A percentile compares a stretch with the other conserved stretches of the same genome.
Conservation (phyloP, 2,329 filamentous ascomycete genomes). For the Clathrospora elynae region DNA sequence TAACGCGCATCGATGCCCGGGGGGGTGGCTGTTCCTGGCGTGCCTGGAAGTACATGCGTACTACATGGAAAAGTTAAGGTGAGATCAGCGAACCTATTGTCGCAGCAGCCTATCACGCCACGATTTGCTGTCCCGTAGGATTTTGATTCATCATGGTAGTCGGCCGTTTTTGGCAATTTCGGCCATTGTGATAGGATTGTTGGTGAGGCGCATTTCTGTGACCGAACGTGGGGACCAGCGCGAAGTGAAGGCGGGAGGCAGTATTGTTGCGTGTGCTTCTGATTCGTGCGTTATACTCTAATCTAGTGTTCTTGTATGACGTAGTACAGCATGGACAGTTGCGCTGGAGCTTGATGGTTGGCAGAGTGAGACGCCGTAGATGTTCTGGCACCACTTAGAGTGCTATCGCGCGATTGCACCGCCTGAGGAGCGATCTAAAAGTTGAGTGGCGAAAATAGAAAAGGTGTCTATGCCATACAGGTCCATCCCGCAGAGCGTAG, state of each 20-base stretch:
- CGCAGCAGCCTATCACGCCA: slow-evolving; percentile 7
- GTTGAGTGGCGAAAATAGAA: not conserved
- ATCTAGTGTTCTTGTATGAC: slow-evolving; percentile 6
- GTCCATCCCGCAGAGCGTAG: slow-evolving; percentile 1
- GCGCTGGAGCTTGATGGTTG: not conserved
- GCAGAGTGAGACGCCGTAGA: not conserved
- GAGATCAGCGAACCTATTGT: slow-evolving; percentile 6
- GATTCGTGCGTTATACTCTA: slow-evolving; percentile 13
- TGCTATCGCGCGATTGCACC: not conserved
- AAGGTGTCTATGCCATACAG: too few species aligned
- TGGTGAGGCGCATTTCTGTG: slow-evolving; percentile 1
- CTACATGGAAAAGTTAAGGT: slow-evolving; percentile 2
- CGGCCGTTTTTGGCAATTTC: not conserved
- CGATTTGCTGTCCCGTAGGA: not conserved
- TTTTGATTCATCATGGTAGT: not conserved
- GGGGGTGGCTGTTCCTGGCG: not conserved
- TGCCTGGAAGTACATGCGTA: not conserved
- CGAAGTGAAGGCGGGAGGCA: not conserved
- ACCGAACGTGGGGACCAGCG: not conserved
- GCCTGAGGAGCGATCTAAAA: not conserved
- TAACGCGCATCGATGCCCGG: not conserved
- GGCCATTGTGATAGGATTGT: slow-evolving; percentile 1
- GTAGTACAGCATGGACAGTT: slow-evolving; percentile 3
- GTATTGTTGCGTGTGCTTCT: slow-evolving; percentile 3
- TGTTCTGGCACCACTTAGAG: not conserved